Evolutionary conservation across 2,329 filamentous ascomycete species (phyloP).

Genomic region (Diaporthe destruens): DNA sequence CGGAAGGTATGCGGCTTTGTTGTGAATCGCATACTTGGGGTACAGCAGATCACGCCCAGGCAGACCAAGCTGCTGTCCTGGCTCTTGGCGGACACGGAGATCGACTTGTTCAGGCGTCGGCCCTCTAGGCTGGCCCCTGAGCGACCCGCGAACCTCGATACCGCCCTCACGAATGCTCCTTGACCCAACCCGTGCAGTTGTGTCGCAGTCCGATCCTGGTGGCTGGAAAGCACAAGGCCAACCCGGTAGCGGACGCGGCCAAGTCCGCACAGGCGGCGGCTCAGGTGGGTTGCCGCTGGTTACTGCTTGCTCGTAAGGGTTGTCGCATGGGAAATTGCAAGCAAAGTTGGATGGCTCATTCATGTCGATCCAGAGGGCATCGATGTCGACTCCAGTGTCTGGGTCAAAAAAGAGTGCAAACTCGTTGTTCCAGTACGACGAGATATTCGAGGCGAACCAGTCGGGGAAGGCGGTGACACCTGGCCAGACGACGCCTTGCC

Average conservation of each 20-base stretch:
- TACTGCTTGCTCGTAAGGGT: slow-evolving; percentile 54
- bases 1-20: slow-evolving; percentile 64
- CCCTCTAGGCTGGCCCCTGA: background rate
- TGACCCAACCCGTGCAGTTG: slow-evolving; percentile 43
- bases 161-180: background rate
- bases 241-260: slow-evolving; percentile 75
- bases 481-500: slow-evolving; percentile 80
- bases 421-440: slow-evolving; percentile 77
- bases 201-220: slow-evolving; percentile 53
- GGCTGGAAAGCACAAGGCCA: slow-evolving; percentile 79
- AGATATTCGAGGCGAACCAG: slow-evolving; percentile 77
- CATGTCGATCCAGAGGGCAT: slow-evolving; percentile 84
- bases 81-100: slow-evolving; percentile 43
- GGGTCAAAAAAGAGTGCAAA: slow-evolving; percentile 74
- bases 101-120: slow-evolving; percentile 38
- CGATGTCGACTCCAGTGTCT: slow-evolving; percentile 77
- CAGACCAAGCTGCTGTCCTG: slow-evolving; percentile 66
- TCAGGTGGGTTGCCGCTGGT: slow-evolving; percentile 67
- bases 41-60: slow-evolving; percentile 73
- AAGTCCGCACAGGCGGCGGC: slow-evolving; percentile 72
- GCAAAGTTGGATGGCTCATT: slow-evolving; percentile 64
- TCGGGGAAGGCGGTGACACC: slow-evolving; percentile 80
- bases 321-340: slow-evolving; percentile 67
- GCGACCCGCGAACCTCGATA: background rate
- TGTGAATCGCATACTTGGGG: slow-evolving; percentile 75